These are phyloP conservation scores for Rhizopus delemar DNA, from an alignment of 371 early-diverging fungal species.

Conservation along the genomic window DNA sequence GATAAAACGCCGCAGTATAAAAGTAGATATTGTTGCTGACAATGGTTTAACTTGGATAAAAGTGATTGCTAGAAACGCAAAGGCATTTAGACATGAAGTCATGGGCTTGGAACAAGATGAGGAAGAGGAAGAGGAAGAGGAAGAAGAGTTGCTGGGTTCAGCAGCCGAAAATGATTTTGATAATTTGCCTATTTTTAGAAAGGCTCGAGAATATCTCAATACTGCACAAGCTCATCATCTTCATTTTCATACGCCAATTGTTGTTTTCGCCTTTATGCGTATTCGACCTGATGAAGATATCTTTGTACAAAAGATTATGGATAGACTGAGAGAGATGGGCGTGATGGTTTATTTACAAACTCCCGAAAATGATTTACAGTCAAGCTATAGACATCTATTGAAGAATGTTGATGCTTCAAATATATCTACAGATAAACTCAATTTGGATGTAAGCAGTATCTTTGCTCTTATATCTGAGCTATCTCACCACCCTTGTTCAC, in stretches of 20 bases:
- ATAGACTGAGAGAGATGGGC: constrained; percentile 41
- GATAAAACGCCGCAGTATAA: constrained; percentile 31
- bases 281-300: constrained; percentile 32
- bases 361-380: neutral
- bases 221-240: constrained; percentile 53
- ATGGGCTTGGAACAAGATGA: constrained; percentile 42
- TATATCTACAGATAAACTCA: constrained; percentile 36
- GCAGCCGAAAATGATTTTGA: constrained; percentile 26
- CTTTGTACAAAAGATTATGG: constrained; percentile 41
- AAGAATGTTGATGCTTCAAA: constrained; percentile 6
- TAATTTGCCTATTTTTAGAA: constrained; percentile 51
- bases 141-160: neutral
- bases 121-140: constrained; percentile 17
- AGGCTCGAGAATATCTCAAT: constrained; percentile 43
- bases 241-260: constrained; percentile 52
- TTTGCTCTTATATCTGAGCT: constrained; percentile 55
- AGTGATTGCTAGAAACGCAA: constrained; percentile 54
- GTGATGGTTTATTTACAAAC: constrained; percentile 31
- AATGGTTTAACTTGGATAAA: constrained; percentile 57
- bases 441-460: constrained; percentile 60
- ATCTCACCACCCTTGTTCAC: constrained; percentile 42
- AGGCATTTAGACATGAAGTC: constrained; percentile 51
- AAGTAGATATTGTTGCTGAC: constrained; percentile 56
- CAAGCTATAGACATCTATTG: constrained; percentile 10
- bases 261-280: constrained; percentile 62